Evolutionary conservation across 441 rosid species (phyloP).

Genomic region (Rhodomyrtus psidioides): DNA sequence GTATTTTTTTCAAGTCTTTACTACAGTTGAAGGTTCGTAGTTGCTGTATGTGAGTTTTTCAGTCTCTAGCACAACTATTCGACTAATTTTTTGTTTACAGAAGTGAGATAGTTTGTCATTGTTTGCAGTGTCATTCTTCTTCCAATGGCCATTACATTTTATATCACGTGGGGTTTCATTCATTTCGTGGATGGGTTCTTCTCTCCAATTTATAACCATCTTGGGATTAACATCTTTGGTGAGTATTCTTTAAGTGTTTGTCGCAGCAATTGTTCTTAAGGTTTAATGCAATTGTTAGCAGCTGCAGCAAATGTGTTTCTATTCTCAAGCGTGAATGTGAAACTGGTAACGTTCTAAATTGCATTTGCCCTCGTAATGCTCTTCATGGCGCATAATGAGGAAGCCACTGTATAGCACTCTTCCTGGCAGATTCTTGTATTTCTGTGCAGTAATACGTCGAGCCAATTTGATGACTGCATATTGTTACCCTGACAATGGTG

Average conservation of each 20-base stretch:
- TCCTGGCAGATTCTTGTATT: neutral
- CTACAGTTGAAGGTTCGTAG: neutral
- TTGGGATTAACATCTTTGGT: conserved; percentile 35
- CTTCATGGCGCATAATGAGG: neutral
- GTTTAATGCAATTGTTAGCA: neutral
- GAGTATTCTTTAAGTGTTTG: neutral
- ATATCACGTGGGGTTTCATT: conserved; percentile 30
- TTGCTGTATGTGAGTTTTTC: neutral
- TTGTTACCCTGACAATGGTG: neutral
- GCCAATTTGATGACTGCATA: neutral
- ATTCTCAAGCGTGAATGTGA: neutral
- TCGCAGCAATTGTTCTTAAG: neutral
- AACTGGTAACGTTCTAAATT: neutral
- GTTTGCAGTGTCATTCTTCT: conserved; percentile 34
- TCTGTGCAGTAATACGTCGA: neutral
- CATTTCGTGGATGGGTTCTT: conserved; percentile 38
- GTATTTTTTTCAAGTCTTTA: neutral
- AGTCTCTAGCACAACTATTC: neutral
- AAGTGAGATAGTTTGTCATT: neutral
- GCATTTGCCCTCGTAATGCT: neutral
- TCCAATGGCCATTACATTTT: conserved; percentile 34
- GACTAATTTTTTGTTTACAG: neutral
- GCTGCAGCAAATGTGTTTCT: neutral
- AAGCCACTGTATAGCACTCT: neutral
- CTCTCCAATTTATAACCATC: conserved; percentile 31